Base-by-base conservation (phyloP, 2,329 filamentous ascomycete genomes). In the Fusarium metavorans region DNA sequence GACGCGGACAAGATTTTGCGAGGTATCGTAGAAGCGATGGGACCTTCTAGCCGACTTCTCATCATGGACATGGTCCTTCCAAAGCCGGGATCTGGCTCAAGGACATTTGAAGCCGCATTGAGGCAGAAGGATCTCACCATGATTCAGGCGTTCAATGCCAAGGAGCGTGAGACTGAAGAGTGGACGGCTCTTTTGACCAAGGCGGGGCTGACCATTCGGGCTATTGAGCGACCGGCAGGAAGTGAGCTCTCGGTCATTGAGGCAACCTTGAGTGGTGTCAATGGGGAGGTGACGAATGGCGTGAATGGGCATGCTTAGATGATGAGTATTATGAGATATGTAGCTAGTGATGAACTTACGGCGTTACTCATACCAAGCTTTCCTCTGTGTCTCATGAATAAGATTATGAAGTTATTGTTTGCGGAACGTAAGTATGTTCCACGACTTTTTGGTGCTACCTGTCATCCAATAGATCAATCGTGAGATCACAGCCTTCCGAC, bases 1-100 rank as follows among this genome's bases (percentile, higher is more conserved):
- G 81, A 81, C 43, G 81, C 80, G 5, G 56, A 81, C 34, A 68
- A 70, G 30, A 83, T 83, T 13, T 67, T 83, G 3, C 62, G 66
- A n/a, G 45, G 59, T 5, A 60, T 77, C 0, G 64, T 74, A 3
- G 41, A 58, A 1, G 71, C 68, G 1, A 69, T 74, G 71, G 50
- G 37, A 1, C 64, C 57, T 0, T 41, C 57, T 0, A 76, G 64
- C 10, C 64, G 56, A 2, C 39, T 77, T 1, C 23, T 77, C 13
- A 74, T 77, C 39, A 77, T 77, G 75, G 75, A 77, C 50, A 74
- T 73, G 58, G 75, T 77, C 2, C 10, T 77, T 3, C 75, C 75
- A 0, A 56, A 60, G 34, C 73, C 75, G 7, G 75, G 73, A 0
- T 67, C 67, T 32, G 70, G 70, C 0, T 50, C 64, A 0, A 35